Evolutionary conservation across 2,329 filamentous ascomycete species (phyloP), one percentile per base, ranked within the genome.

Genomic region (Didymella glomerata): DNA sequence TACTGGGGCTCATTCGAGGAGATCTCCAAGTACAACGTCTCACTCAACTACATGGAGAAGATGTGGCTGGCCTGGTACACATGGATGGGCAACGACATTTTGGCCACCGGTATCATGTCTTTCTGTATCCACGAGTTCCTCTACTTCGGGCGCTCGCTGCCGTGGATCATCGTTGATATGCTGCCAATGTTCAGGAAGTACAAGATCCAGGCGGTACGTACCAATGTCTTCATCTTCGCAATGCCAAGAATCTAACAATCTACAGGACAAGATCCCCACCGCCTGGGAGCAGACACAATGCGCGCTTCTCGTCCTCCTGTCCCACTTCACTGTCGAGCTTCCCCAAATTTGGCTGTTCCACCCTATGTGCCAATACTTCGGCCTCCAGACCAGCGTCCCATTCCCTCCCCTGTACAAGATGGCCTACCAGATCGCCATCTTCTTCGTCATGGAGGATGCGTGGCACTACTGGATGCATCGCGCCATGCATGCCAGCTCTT

Each of bases 301-400:
- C 82, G 93, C 95, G 60, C 88, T 88, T 77, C 88, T 97, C 67
- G 95, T 99, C 64, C 90, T 99, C 66, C 83, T 98, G 72, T 93
- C 89, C 77, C 95, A 99, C 80, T 96, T 98, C 81, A 98, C 95
- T 67, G 95, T 97, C 78, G 95, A 99, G 81, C 87, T 99, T 36
- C 95, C 95, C 62, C 95, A 98, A 80, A 98, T 98, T 78, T 98
- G 94, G 94, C 86, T 98, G 71, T 99, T 99, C 86, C 95, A 99
- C 83, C 95, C 95, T 28, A 87, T 97, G 83, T 94, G 94, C 58
- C 92, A 93, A 76, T 96, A 88, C 80, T 93, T 92, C 77, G 95
- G 95, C 71, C 90, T 99, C 80, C 85, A 89, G 59, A 97, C 91
- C 66, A 87, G 88, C 62, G 91, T 97, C 48, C 95, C 94, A 10